Evolutionary conservation across 1,139 yeast species (phyloP).

Genomic region (Candida sojae): DNA sequence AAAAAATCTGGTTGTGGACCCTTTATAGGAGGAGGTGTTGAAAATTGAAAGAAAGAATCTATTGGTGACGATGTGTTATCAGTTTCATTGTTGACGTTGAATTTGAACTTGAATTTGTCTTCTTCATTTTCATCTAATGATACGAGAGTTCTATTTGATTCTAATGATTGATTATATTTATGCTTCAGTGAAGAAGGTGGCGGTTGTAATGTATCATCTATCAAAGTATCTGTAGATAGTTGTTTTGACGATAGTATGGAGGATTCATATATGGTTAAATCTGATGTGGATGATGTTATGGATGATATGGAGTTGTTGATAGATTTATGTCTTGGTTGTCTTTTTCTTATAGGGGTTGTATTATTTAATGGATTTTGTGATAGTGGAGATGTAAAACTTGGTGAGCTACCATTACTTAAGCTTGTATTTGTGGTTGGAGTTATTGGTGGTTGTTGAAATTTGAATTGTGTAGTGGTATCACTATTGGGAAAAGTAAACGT

Average conservation of each 20-base stretch:
- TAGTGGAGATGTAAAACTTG: background rate
- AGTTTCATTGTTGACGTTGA: background rate
- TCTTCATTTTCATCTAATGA: constrained; percentile 19
- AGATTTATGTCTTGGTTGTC: constrained; percentile 12
- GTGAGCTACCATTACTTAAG: too few species aligned
- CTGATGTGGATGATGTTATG: constrained; percentile 20
- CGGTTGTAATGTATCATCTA: constrained; percentile 20
- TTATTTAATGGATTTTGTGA: background rate
- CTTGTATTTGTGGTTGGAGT: constrained; percentile 2
- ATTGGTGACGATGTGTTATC: constrained; percentile 5
- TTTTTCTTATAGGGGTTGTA: constrained; percentile 1
- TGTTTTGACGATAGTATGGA: constrained; percentile 4
- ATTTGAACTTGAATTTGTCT: background rate
- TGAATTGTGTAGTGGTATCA: constrained; percentile 1
- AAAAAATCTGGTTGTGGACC: background rate
- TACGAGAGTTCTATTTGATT: constrained; percentile 8
- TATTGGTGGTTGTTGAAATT: background rate
- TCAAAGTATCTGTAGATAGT: constrained; percentile 26
- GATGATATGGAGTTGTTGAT: constrained; percentile 22
- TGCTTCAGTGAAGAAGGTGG: constrained; percentile 7
- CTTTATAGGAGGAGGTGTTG: constrained; percentile 3
- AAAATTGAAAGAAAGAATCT: constrained; percentile 1
- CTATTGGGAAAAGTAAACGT: constrained; percentile 6
- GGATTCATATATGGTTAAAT: constrained; percentile 18
- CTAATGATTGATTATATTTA: constrained; percentile 9